Conservation (phyloP, 108 stramenopile genomes). For the Discostella pseudostelligera region DNA sequence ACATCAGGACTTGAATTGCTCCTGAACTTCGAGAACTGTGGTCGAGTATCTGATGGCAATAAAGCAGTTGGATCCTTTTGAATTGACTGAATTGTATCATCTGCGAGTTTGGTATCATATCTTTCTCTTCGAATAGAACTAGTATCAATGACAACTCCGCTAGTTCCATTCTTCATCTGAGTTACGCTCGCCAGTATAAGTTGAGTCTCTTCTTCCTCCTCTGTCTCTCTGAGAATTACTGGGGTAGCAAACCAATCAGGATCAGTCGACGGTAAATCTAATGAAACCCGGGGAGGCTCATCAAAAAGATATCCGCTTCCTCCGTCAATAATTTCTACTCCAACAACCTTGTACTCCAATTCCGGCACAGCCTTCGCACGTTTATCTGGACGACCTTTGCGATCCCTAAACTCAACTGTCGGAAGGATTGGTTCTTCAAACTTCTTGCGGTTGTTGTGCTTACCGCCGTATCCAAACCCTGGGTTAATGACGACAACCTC, state of each 20-base stretch:
- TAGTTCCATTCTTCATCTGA: slow-evolving; percentile 30
- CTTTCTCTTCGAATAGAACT: slow-evolving; percentile 12
- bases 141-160: slow-evolving; percentile 27
- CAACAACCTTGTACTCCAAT: slow-evolving; percentile 67
- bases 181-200: slow-evolving; percentile 44
- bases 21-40: slow-evolving; percentile 42
- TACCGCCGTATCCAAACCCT: slow-evolving; percentile 74
- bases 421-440: slow-evolving; percentile 42
- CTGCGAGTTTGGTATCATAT: slow-evolving; percentile 11
- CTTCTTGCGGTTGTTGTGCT: slow-evolving; percentile 16
- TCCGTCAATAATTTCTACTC: slow-evolving; percentile 45
- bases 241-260: slow-evolving; percentile 81
- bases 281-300: slow-evolving; percentile 57
- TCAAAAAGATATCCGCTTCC: slow-evolving; percentile 72
- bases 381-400: slow-evolving; percentile 33
- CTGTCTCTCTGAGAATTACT: slow-evolving; percentile 6
- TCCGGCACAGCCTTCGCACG: slow-evolving; percentile 68
- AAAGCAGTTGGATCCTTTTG: slow-evolving; percentile 60
- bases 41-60: slow-evolving; percentile 58
- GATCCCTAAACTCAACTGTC: slow-evolving; percentile 60
- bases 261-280: slow-evolving; percentile 57
- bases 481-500: slow-evolving; percentile 72
- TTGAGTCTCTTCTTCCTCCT: slow-evolving; percentile 42
- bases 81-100: slow-evolving; percentile 43
- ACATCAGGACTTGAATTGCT: slow-evolving; percentile 14